phyloP scores from a whole-genome alignment of 2,329 filamentous ascomycete species.

The Cercospora brassicicola region DNA sequence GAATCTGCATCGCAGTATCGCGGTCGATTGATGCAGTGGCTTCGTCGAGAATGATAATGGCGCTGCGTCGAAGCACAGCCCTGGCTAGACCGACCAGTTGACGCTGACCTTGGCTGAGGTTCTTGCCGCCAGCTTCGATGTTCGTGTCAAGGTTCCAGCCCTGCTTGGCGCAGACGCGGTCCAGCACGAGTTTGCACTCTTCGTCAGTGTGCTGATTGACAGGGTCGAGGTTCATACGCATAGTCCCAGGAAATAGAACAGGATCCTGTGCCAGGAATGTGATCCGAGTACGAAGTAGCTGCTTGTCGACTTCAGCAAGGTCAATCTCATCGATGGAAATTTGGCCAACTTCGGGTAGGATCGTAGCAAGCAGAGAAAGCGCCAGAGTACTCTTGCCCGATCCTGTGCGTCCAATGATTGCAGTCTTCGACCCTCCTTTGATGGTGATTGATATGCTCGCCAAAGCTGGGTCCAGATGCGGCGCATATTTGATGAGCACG shows the following conservation, averaged over 20 bases:
- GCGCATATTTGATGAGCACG: constrained; percentile 77
- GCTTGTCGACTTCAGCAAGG: constrained; percentile 59
- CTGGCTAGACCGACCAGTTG: constrained; percentile 65
- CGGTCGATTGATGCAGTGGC: constrained; percentile 65
- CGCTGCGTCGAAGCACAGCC: constrained; percentile 61
- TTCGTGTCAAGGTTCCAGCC: constrained; percentile 58
- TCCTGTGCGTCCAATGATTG: constrained; percentile 76
- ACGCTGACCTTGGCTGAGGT: constrained; percentile 64
- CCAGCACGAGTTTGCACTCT: constrained; percentile 56
- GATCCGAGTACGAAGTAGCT: constrained; percentile 61
- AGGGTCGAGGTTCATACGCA: constrained; percentile 64
- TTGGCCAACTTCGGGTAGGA: constrained; percentile 55
- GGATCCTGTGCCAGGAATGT: constrained; percentile 69
- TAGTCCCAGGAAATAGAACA: constrained; percentile 62
- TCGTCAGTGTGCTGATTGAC: constrained; percentile 57
- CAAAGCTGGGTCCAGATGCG: constrained; percentile 72
- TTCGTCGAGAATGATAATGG: constrained; percentile 66
- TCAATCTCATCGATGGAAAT: constrained; percentile 64
- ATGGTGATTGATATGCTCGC: constrained; percentile 69
- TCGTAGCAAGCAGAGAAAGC: constrained; percentile 59
- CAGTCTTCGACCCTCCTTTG: constrained; percentile 74
- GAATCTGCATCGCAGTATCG: constrained; percentile 59
- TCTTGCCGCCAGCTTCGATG: constrained; percentile 62
- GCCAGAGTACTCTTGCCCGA: constrained; percentile 81
- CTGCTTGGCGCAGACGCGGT: constrained; percentile 56